These are phyloP conservation scores for Nannochloropsis oceanica DNA, from an alignment of 108 stramenopile species.

Conservation along the genomic window DNA sequence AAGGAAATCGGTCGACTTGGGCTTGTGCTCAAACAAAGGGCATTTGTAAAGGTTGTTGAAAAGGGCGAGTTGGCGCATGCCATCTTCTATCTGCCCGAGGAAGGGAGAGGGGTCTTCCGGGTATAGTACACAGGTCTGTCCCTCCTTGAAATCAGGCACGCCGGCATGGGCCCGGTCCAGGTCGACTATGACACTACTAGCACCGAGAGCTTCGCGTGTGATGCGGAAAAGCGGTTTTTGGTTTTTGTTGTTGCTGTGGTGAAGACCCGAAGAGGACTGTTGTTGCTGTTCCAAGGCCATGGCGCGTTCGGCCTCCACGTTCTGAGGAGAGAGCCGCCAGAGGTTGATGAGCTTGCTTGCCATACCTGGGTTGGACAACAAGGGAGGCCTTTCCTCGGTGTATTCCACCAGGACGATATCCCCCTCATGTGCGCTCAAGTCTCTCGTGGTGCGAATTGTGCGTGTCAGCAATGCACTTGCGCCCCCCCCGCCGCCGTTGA, in stretches of 20 bases:
- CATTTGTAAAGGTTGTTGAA: neutral
- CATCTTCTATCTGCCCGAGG: neutral
- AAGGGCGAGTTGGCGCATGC: neutral
- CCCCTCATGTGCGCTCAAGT: neutral
- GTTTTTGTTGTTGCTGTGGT: neutral
- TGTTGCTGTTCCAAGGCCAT: neutral
- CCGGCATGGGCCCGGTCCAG: neutral
- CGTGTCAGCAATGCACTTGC: neutral
- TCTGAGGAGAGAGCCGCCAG: neutral
- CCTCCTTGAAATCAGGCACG: neutral
- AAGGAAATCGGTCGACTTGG: neutral
- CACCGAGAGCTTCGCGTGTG: neutral
- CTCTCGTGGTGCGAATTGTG: neutral
- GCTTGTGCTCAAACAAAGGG: neutral
- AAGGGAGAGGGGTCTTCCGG: neutral
- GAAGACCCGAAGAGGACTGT: neutral
- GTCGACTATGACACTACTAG: neutral
- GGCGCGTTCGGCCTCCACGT: neutral
- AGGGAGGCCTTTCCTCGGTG: neutral
- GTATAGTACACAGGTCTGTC: neutral
- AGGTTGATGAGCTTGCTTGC: neutral
- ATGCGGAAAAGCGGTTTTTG: neutral
- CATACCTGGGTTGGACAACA: neutral
- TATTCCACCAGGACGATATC: neutral
- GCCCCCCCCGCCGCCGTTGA: neutral